Base-by-base conservation (phyloP, 768 basidiomycete species). In the Leccinum subtestaceum region DNA sequence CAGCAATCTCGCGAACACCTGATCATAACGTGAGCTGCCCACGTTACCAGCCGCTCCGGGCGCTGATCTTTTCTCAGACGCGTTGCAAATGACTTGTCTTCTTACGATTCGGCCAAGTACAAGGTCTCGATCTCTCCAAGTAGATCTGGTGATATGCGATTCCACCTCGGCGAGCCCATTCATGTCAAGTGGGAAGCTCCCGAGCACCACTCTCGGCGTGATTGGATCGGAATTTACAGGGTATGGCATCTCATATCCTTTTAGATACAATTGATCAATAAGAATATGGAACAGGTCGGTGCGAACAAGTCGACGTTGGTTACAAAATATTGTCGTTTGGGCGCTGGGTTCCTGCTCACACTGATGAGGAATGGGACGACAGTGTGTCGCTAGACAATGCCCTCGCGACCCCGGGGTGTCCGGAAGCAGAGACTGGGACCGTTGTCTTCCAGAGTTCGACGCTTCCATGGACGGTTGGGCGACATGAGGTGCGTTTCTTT, bases 221-320 rank as follows among this genome's bases (percentile, higher is more conserved):
- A 98, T 71, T 98, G 97, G 97, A 90, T 99, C 68, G 97, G 95
- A 13, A 84, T 98, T 25, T 94, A 94, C 70, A 81, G 88, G 71
- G 91, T 91, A 65, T 40, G 64, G 11, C 77, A 48, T 52, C 3
- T 43, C 40, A 6, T 56, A 46, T 27, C 52, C 25, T 19, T 19
- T 47, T 36, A n/a, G 13, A 23, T 27, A n/a, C 17, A 10, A 9
- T 36, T 27, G 38, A 61, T 31, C 56, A 43, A 65, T 47, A 25
- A 25, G 52, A 10, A 32, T n/a, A 31, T 52, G n/a, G 43, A 52
- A 55, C 65, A 91, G 90, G 80, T 95, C 54, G 94, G 92, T 29
- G 94, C 94, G 0, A 97, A 95, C 73, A 86, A 87, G 67, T 91
- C 88, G 13, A 84, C 78, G 12, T 77, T 88, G n/a, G 85, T 98